phyloP scores from a whole-genome alignment of 73 alveolate species.

The Vitrella brassicaformis region DNA sequence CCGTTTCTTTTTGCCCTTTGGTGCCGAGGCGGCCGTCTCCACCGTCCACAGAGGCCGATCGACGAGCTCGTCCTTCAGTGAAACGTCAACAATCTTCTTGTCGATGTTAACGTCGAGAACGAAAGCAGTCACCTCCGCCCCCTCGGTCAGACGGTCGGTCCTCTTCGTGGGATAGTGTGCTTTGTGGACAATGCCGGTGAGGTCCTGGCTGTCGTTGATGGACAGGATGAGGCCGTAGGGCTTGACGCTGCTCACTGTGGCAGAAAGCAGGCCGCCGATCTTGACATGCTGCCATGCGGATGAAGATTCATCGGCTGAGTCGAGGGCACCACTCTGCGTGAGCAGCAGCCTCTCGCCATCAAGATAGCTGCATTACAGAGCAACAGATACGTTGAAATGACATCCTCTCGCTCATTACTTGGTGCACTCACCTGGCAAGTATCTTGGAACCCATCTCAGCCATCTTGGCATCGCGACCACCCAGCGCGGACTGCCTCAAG shows the following conservation, averaged over 20 bases:
- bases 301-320: too few relatives aligned
- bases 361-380: too few relatives aligned
- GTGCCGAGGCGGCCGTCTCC: too few relatives aligned
- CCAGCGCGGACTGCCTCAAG: slow-evolving; percentile 5
- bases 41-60: too few relatives aligned
- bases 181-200: slow-evolving; percentile 10
- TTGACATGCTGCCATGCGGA: neutral
- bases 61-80: neutral
- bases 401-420: neutral
- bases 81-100: neutral
- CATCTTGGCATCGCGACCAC: neutral
- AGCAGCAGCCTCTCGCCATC: too few relatives aligned
- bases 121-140: neutral
- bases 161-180: neutral
- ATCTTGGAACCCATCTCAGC: neutral
- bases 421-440: neutral
- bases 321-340: too few relatives aligned
- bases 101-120: neutral
- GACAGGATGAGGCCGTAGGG: neutral
- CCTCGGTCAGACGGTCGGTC: neutral
- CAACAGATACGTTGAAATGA: too few relatives aligned
- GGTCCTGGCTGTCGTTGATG: neutral
- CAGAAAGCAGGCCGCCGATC: slow-evolving; percentile 1
- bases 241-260: neutral
- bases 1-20: too few relatives aligned